Evolutionary conservation across 345 rosid species (phyloP).

Genomic region (Cardamine resedifolia): DNA sequence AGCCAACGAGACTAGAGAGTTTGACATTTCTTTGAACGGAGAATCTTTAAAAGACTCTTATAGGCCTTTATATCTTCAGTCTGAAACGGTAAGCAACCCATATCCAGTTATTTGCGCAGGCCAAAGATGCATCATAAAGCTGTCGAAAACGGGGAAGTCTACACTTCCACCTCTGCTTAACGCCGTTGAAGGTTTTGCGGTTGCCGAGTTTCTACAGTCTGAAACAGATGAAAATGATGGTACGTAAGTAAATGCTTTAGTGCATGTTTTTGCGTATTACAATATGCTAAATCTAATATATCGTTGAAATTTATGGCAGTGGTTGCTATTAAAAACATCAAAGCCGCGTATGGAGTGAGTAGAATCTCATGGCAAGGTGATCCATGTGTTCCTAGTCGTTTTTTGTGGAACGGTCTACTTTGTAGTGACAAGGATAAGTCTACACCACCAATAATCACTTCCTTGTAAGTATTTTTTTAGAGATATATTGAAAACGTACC

Average conservation of each 20-base stretch:
- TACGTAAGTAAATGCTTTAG: neutral
- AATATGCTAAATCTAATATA: neutral
- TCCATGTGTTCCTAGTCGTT: slow-evolving; percentile 47
- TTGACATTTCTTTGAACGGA: slow-evolving; percentile 24
- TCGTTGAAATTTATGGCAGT: slow-evolving; percentile 29
- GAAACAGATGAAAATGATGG: slow-evolving; percentile 29
- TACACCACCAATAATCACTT: slow-evolving; percentile 32
- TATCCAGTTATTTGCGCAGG: slow-evolving; percentile 6
- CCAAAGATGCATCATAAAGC: neutral
- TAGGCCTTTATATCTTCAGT: slow-evolving; percentile 18
- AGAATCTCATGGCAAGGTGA: slow-evolving; percentile 62
- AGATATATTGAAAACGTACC: too few relatives aligned
- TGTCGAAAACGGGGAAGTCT: slow-evolving; percentile 4
- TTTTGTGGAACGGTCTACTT: slow-evolving; percentile 47
- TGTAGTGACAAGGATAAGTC: slow-evolving; percentile 26
- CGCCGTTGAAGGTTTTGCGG: slow-evolving; percentile 27
- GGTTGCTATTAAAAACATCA: slow-evolving; percentile 41
- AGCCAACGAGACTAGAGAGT: slow-evolving; percentile 32
- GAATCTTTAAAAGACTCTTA: slow-evolving; percentile 9
- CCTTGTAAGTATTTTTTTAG: slow-evolving; percentile 15
- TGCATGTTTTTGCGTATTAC: neutral
- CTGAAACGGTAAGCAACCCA: neutral
- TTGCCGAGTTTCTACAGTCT: slow-evolving; percentile 6
- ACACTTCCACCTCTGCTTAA: slow-evolving; percentile 39
- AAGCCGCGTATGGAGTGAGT: slow-evolving; percentile 31